Evolutionary conservation across 495 filamentous ascomycete genomes (phyloP).

Genomic region (Annulohypoxylon stygium): DNA sequence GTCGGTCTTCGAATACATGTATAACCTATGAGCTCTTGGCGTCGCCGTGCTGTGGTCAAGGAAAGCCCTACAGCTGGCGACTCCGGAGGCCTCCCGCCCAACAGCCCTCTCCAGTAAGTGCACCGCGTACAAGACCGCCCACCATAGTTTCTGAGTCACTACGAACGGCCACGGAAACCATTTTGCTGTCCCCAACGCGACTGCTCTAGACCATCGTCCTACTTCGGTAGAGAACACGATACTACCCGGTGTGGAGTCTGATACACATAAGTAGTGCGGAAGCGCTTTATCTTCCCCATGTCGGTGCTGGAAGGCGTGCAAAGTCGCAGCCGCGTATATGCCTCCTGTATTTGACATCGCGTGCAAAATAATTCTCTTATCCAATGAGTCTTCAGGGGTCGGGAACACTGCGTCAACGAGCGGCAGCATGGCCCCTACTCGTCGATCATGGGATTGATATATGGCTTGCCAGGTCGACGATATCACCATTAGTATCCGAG

Average conservation of each 20-base stretch:
- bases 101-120: slow-evolving; percentile 49
- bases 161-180: slow-evolving; percentile 60
- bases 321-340: slow-evolving; percentile 52
- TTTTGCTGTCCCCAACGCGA: slow-evolving; percentile 62
- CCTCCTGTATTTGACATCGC: slow-evolving; percentile 44
- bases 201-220: slow-evolving; percentile 63
- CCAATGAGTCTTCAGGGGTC: slow-evolving; percentile 39
- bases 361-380: slow-evolving; percentile 57
- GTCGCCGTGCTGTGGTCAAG: slow-evolving; percentile 51
- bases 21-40: slow-evolving; percentile 55
- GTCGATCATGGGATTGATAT: slow-evolving; percentile 56
- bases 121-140: slow-evolving; percentile 51
- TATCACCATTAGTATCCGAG: slow-evolving; percentile 63
- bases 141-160: slow-evolving; percentile 59
- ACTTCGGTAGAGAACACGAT: slow-evolving; percentile 62
- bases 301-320: slow-evolving; percentile 59
- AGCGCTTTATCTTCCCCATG: slow-evolving; percentile 55
- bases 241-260: slow-evolving; percentile 67
- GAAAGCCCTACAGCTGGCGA: slow-evolving; percentile 53
- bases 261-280: slow-evolving; percentile 61
- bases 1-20: slow-evolving; percentile 67
- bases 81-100: slow-evolving; percentile 54
- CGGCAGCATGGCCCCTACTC: slow-evolving; percentile 63
- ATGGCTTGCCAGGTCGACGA: slow-evolving; percentile 62
- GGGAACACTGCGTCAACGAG: slow-evolving; percentile 63